Conservation (phyloP, 148 eudicot species). For the Rhododendron simsii region DNA sequence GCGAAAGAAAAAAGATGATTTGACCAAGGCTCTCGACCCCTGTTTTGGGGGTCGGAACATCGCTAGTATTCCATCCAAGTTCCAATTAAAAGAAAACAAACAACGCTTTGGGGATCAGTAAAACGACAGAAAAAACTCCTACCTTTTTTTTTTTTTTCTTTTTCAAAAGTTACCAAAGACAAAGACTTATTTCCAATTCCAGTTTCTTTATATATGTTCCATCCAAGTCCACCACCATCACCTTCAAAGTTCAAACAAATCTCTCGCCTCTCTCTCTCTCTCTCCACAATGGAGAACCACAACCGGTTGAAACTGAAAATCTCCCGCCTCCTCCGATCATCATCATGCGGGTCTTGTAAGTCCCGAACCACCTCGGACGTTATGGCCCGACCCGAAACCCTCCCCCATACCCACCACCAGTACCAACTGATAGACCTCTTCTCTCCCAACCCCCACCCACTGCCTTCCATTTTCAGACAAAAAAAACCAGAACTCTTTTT, state of each 20-base stretch:
- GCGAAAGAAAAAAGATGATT: too few species aligned
- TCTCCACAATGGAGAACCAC: slow-evolving; percentile 37
- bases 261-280: slow-evolving; percentile 8
- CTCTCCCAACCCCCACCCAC: slow-evolving; percentile 19
- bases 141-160: too few species aligned
- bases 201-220: neutral
- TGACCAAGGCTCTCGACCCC: neutral
- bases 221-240: slow-evolving; percentile 13
- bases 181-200: neutral
- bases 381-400: slow-evolving; percentile 30
- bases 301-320: slow-evolving; percentile 31
- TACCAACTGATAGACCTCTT: slow-evolving; percentile 28
- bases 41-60: neutral
- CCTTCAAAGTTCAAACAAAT: too few species aligned
- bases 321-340: slow-evolving; percentile 39
- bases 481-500: slow-evolving; percentile 10
- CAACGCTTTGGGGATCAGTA: neutral
- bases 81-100: neutral
- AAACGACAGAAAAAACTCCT: too few species aligned
- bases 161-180: neutral
- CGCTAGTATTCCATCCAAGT: neutral
- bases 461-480: slow-evolving; percentile 28
- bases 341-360: slow-evolving; percentile 33
- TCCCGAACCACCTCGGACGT: slow-evolving; percentile 38
- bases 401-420: slow-evolving; percentile 19